Percentiles rank a stretch among this genome's conserved stretches.
Evolutionary conservation across 148 eudicot genomes (phyloP).

Genomic region (Oxyria digyna): DNA sequence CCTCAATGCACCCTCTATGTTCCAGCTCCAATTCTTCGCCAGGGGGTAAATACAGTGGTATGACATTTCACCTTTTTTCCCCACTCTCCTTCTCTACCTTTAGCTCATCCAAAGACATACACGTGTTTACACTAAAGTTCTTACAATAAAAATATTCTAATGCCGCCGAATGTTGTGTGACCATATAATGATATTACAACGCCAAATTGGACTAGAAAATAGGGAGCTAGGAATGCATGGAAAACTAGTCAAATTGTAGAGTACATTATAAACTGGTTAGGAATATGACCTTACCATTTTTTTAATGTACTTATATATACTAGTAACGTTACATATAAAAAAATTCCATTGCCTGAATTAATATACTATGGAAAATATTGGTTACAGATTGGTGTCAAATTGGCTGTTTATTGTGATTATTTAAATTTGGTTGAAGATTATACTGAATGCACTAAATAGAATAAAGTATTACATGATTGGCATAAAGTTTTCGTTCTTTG

Average conservation of each 20-base stretch:
- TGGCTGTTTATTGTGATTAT: neutral
- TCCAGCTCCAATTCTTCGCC: constrained; percentile 75
- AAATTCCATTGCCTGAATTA: neutral
- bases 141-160: neutral
- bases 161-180: neutral
- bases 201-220: neutral
- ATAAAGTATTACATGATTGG: neutral
- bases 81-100: neutral
- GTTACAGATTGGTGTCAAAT: too few species aligned
- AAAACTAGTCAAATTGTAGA: neutral
- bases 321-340: too few species aligned
- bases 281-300: too few species aligned
- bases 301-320: too few species aligned
- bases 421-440: neutral
- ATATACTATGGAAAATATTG: too few species aligned
- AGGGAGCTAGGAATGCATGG: neutral
- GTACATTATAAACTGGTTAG: neutral
- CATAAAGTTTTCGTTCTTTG: too few species aligned
- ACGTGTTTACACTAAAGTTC: neutral
- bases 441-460: neutral
- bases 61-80: constrained; percentile 6
- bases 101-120: neutral
- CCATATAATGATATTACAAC: neutral
- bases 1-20: constrained; percentile 90
- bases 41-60: constrained; percentile 65